phyloP scores from a whole-genome alignment of 305 asterid species.

The Nicotiana rustica region DNA sequence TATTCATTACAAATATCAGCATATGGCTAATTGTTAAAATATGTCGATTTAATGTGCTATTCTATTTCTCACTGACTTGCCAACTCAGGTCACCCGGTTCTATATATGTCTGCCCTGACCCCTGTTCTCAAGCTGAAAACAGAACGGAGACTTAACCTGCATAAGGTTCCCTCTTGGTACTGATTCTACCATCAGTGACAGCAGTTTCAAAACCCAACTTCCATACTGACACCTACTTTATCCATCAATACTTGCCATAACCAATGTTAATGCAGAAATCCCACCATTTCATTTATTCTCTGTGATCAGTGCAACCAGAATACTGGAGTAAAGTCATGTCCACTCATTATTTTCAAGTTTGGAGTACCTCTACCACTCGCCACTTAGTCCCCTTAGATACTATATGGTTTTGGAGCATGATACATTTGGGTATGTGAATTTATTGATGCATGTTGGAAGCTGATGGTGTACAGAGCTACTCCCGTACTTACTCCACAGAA shows the following conservation, averaged over 20 bases:
- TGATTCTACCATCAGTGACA: neutral
- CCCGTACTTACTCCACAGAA: neutral
- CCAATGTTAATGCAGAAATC: neutral
- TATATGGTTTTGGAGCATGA: conserved; percentile 16
- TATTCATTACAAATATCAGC: neutral
- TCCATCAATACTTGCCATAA: neutral
- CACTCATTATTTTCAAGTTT: neutral
- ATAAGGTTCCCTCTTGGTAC: neutral
- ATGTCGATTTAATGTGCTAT: neutral
- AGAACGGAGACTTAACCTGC: neutral
- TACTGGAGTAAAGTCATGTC: neutral
- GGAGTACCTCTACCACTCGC: neutral
- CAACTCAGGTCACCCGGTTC: neutral
- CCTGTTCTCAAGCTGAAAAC: neutral
- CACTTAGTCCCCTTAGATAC: neutral
- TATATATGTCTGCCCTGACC: neutral
- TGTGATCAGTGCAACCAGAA: conserved; percentile 5
- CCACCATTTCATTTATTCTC: neutral
- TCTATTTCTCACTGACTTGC: neutral
- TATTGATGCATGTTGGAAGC: neutral
- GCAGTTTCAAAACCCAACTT: neutral
- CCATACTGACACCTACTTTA: neutral
- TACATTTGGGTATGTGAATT: neutral
- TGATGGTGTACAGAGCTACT: neutral
- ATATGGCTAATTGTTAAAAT: conserved; percentile 5